Percentiles rank a stretch among this genome's conserved stretches.
These are phyloP conservation scores for Claviceps maximensis DNA, from an alignment of 2,329 filamentous ascomycete genomes.

Conservation along the genomic window DNA sequence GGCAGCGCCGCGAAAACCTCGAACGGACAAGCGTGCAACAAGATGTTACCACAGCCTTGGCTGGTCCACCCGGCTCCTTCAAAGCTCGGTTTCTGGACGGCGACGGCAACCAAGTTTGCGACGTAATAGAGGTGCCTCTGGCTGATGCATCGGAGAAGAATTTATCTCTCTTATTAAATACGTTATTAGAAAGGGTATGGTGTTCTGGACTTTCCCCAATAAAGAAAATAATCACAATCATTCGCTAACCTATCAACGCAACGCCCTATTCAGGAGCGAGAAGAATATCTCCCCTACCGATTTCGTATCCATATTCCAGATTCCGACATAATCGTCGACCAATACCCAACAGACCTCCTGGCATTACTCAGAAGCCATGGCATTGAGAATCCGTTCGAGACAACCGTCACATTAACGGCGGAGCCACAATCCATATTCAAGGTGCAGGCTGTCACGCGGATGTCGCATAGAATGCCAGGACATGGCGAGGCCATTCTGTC, in stretches of 20 bases:
- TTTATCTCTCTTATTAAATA: slow-evolving; percentile 75
- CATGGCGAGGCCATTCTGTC: slow-evolving; percentile 86
- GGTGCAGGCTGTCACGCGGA: slow-evolving; percentile 82
- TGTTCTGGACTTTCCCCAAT: not conserved
- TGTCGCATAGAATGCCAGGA: slow-evolving; percentile 76
- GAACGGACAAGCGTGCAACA: slow-evolving; percentile 64
- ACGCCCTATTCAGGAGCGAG: slow-evolving; percentile 28
- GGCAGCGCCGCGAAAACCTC: slow-evolving; percentile 63
- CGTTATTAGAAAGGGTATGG: slow-evolving; percentile 58
- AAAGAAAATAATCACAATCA: not conserved
- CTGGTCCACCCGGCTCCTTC: slow-evolving; percentile 60
- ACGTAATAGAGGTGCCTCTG: slow-evolving; percentile 63
- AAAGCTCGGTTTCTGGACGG: slow-evolving; percentile 82
- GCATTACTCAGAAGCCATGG: slow-evolving; percentile 41
- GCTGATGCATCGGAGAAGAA: slow-evolving; percentile 82
- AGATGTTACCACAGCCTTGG: slow-evolving; percentile 54
- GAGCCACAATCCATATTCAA: slow-evolving; percentile 86
- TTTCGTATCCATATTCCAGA: slow-evolving; percentile 47
- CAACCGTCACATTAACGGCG: slow-evolving; percentile 40
- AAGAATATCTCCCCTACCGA: slow-evolving; percentile 48
- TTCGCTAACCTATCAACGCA: not conserved
- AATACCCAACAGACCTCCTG: slow-evolving; percentile 42
- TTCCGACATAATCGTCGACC: slow-evolving; percentile 39
- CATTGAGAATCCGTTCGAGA: slow-evolving; percentile 45
- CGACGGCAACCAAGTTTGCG: slow-evolving; percentile 55